Evolutionary conservation across 2,329 filamentous ascomycete genomes (phyloP), one percentile per base, ranked within the genome.

Genomic region (Pseudocercospora fijiensis): DNA sequence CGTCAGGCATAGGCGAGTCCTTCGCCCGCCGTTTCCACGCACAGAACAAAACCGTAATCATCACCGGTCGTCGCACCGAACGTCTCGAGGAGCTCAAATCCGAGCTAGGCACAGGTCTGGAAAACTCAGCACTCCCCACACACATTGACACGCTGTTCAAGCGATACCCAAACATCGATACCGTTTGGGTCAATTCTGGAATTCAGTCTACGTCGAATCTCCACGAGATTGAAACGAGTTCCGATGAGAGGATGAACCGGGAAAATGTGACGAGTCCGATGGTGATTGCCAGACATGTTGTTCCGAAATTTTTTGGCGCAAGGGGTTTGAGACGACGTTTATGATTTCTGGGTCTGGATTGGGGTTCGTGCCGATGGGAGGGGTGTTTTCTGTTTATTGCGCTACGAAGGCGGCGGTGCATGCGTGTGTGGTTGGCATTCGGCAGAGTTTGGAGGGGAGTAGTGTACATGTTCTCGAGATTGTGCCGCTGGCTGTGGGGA

Each of bases 1-100:
- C 79, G 8, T 79, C 78, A 10, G 81, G 81, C 28, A 82, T 83
- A 53, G 80, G 83, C 43, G 75, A 78, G 64, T 81, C 81, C 13
- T 76, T 84, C 8, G 81, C 82, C 49, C 8, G 76, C 47, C 79
- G 77, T 64, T 73, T 83, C 10, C 75, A 84, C 3, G 66, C 77
- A 56, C 77, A 80, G 62, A 80, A 79, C 41, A 78, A 78, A 63
- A 74, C 76, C 16, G 78, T 83, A 43, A 78, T 84, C 53, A 75
- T 82, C 5, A 78, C 80, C 4, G 83, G 83, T 8, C 75, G 83
- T 9, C 73, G 83, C 57, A 77, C 83, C 67, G 80, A 83, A 37
- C 81, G 80, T n/a, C 76, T 84, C 9, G 77, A 81, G 26, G 75
- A 74, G 1, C 80, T 85, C 63, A 49, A 64, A 43, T 11, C 22